Percentiles rank a stretch among this genome's conserved stretches.
Evolutionary conservation across 768 basidiomycete species (phyloP).

Genomic region (Calocybe cyanea): DNA sequence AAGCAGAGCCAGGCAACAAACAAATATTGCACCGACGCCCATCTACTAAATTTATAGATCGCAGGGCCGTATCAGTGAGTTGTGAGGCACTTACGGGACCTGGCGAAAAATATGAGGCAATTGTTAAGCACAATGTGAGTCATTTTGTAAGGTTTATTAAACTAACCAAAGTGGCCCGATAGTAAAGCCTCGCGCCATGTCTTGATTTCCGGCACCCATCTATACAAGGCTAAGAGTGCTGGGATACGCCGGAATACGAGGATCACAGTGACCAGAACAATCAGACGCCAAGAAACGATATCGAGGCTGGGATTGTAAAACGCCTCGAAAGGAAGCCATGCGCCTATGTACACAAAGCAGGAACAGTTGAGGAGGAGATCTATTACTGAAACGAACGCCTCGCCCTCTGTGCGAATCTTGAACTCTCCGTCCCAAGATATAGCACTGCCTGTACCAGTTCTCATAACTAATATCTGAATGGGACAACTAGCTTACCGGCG

Average conservation of each 20-base stretch:
- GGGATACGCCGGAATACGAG: constrained; percentile 80
- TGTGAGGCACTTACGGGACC: constrained; percentile 46
- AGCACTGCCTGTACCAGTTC: constrained; percentile 26
- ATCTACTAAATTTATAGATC: too few relatives aligned
- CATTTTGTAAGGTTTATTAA: not conserved
- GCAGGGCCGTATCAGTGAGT: too few relatives aligned
- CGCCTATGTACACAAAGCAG: constrained; percentile 84
- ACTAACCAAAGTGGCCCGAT: constrained; percentile 82
- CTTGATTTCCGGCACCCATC: constrained; percentile 82
- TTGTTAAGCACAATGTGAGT: too few relatives aligned
- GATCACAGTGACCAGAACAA: constrained; percentile 63
- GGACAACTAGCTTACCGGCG: constrained; percentile 42
- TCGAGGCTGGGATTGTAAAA: constrained; percentile 57
- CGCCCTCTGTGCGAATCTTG: constrained; percentile 76
- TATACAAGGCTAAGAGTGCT: constrained; percentile 69
- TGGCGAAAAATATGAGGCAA: constrained; percentile 15
- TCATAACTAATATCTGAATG: not conserved
- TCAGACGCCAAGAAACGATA: constrained; percentile 66
- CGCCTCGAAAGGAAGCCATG: constrained; percentile 70
- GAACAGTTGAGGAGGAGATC: constrained; percentile 81
- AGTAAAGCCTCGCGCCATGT: constrained; percentile 88
- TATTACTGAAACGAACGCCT: constrained; percentile 85
- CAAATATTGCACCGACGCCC: constrained; percentile 91
- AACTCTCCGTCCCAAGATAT: constrained; percentile 92
- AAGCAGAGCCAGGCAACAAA: constrained; percentile 68